phyloP scores from a whole-genome alignment of 2,329 filamentous ascomycete species.

The Diaporthe ampelina region DNA sequence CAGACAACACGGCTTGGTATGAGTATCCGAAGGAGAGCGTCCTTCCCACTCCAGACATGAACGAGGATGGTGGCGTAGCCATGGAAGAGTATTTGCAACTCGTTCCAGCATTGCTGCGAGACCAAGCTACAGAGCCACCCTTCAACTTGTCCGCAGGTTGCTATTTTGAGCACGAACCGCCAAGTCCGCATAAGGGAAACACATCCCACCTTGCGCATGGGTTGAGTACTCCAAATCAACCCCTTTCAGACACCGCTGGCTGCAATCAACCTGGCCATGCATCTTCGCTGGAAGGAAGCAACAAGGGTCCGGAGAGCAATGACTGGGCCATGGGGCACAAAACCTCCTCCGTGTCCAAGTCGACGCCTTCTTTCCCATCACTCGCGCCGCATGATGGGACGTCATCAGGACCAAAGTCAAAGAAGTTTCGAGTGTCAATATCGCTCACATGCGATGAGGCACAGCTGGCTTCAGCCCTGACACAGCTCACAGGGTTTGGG shows the following conservation, averaged over 20 bases:
- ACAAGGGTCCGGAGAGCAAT: not conserved
- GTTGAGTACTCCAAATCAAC: not conserved
- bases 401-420: constrained; percentile 1
- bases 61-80: not conserved
- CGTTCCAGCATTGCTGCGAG: constrained; percentile 1
- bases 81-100: constrained; percentile 20
- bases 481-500: not conserved
- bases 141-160: not conserved
- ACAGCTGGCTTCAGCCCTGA: not conserved
- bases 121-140: not conserved
- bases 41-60: constrained; percentile 4
- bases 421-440: constrained; percentile 1
- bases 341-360: not conserved
- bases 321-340: constrained; percentile 18
- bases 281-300: not conserved
- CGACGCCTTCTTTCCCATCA: constrained; percentile 20
- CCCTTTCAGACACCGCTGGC: not conserved
- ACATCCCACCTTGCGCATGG: not conserved
- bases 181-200: not conserved
- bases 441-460: constrained; percentile 11
- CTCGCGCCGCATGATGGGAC: not conserved
- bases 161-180: not conserved
- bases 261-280: not conserved
- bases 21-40: not conserved
- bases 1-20: constrained; percentile 6